phyloP scores from a whole-genome alignment of 2,329 filamentous ascomycete species.

The Scytalidium lignicola region DNA sequence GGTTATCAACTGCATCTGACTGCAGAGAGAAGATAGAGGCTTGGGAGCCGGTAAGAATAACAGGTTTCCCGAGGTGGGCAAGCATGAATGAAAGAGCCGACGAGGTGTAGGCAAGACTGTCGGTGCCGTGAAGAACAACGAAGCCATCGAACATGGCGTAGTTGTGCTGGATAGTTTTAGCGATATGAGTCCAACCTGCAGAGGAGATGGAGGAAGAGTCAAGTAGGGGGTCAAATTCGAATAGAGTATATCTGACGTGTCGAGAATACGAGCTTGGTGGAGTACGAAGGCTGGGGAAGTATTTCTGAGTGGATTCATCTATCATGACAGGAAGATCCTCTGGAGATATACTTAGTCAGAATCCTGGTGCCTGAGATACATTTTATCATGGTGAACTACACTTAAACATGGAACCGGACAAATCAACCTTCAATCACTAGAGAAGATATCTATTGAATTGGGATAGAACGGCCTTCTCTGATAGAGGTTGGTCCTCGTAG shows the following conservation, averaged over 20 bases:
- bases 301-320: conserved; percentile 16
- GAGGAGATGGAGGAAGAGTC: conserved; percentile 69
- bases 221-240: conserved; percentile 63
- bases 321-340: conserved; percentile 27
- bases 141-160: conserved; percentile 68
- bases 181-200: conserved; percentile 66
- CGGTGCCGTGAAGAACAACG: conserved; percentile 67
- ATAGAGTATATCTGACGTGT: conserved; percentile 60
- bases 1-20: conserved; percentile 67
- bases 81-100: conserved; percentile 72
- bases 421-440: too few relatives aligned
- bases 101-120: conserved; percentile 64
- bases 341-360: conserved; percentile 8
- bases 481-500: too few relatives aligned
- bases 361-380: too few relatives aligned
- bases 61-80: conserved; percentile 64
- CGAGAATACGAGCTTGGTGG: conserved; percentile 59
- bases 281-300: conserved; percentile 41
- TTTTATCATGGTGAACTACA: too few relatives aligned
- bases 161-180: conserved; percentile 52
- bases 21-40: conserved; percentile 67
- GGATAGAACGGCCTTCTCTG: too few relatives aligned
- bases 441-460: too few relatives aligned
- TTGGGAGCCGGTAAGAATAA: conserved; percentile 60
- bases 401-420: too few relatives aligned